These are phyloP conservation scores for Microglena sp. DNA, from an alignment of 139 green algal species.

Conservation along the genomic window DNA sequence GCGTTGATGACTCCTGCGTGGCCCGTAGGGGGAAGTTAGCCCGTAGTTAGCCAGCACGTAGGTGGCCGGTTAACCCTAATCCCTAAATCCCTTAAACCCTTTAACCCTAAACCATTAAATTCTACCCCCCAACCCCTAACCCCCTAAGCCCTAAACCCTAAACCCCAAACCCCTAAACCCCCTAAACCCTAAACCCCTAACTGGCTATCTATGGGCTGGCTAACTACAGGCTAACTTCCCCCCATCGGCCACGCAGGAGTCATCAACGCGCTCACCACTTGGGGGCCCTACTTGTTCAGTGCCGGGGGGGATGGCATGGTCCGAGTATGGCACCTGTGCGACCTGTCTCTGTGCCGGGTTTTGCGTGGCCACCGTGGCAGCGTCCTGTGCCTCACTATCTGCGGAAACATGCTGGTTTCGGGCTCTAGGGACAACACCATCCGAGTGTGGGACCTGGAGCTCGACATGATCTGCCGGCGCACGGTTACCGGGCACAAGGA, in stretches of 20 bases:
- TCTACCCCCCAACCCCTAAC: too few relatives aligned
- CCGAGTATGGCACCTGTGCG: slow-evolving; percentile 50
- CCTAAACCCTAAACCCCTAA: too few relatives aligned
- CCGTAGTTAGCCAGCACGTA: too few relatives aligned
- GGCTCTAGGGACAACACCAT: slow-evolving; percentile 84
- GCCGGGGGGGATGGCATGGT: slow-evolving; percentile 40
- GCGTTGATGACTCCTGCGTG: slow-evolving; percentile 43
- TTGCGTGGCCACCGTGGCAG: slow-evolving; percentile 71
- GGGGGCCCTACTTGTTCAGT: slow-evolving; percentile 40
- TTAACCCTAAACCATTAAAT: too few relatives aligned
- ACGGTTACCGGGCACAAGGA: slow-evolving; percentile 75
- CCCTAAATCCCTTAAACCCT: too few relatives aligned
- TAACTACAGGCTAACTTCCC: too few relatives aligned
- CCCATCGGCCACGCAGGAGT: too few relatives aligned
- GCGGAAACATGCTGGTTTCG: slow-evolving; percentile 56
- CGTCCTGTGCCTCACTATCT: slow-evolving; percentile 66
- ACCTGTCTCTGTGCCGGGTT: slow-evolving; percentile 45
- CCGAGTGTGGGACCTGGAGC: slow-evolving; percentile 79
- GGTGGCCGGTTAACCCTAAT: too few relatives aligned
- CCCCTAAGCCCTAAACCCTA: too few relatives aligned
- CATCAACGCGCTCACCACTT: slow-evolving; percentile 56
- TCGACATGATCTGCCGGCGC: slow-evolving; percentile 68
- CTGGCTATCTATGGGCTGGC: too few relatives aligned
- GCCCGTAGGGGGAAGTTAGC: too few relatives aligned
- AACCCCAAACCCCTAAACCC: too few relatives aligned